A percentile compares a stretch with the other conserved stretches of the same genome.
These are phyloP conservation scores for Diaporthe sp. DNA, from an alignment of 2,329 filamentous ascomycete genomes.

Conservation along the genomic window DNA sequence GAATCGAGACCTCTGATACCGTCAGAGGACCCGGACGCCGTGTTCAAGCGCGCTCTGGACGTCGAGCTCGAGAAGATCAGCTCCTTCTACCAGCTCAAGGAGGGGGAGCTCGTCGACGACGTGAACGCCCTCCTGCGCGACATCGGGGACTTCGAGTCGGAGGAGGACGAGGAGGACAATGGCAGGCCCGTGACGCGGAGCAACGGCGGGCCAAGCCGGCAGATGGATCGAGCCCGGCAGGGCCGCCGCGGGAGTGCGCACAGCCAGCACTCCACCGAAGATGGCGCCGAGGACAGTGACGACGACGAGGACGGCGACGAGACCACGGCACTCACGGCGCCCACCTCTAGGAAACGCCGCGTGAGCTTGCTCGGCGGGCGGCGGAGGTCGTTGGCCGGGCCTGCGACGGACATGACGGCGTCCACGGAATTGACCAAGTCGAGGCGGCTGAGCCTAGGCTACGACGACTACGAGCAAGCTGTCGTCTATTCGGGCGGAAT, in stretches of 20 bases:
- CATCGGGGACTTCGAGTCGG: conserved; percentile 74
- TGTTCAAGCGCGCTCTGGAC: conserved; percentile 86
- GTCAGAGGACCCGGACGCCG: conserved; percentile 80
- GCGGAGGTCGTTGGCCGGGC: conserved; percentile 53
- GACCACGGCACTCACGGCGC: conserved; percentile 68
- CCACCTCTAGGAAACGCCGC: conserved; percentile 60
- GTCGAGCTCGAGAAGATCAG: conserved; percentile 94
- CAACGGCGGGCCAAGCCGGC: conserved; percentile 48
- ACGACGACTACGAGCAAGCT: conserved; percentile 84
- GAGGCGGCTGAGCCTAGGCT: conserved; percentile 75
- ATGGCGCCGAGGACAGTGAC: conserved; percentile 72
- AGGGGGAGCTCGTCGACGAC: conserved; percentile 87
- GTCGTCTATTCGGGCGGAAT: conserved; percentile 78
- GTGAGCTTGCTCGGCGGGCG: conserved; percentile 55
- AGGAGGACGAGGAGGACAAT: conserved; percentile 61
- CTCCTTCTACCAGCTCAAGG: conserved; percentile 91
- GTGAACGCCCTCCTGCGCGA: conserved; percentile 83
- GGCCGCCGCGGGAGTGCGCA: conserved; percentile 52
- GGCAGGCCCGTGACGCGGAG: conserved; percentile 45
- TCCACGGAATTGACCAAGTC: conserved; percentile 73
- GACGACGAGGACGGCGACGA: conserved; percentile 73
- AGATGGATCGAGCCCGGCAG: conserved; percentile 43
- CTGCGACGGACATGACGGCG: conserved; percentile 68
- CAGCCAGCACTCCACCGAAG: conserved; percentile 66
- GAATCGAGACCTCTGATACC: conserved; percentile 88